Base-by-base conservation (phyloP, 371 early-diverging fungal genomes). In the Nosema granulosis region DNA sequence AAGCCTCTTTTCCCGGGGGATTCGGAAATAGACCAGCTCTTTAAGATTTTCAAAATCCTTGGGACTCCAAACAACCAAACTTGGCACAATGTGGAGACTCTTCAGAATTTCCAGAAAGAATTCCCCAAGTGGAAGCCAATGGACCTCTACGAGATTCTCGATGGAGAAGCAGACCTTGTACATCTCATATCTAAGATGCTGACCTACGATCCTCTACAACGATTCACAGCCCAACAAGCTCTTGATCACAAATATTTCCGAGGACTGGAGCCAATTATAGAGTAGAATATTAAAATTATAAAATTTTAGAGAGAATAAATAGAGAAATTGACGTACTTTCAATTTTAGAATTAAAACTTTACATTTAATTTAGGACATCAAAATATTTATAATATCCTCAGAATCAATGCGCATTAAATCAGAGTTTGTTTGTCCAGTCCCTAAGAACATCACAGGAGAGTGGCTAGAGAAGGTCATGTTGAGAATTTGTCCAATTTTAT, bases 361-460 rank as follows among this genome's bases (percentile, higher is more conserved):
- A 43, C 16, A 3, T 58, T 43, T 49, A 26, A 66, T 20, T 52
- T 70, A 70, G 16, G 67, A 66, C 58, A 74, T 58, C 24, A 74
- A 56, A 49, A 63, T 67, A n/a, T 67, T 66, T 58, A 74, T 76
- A 50, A 84, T 76, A 28, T 38, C 49, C n/a, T 77, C 74, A 0
- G 76, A 50, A 51, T 74, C 73, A 26, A 84, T 77, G 37, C 89
- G 90, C 81, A 89, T 89, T 76, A 96, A 87, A 88, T 96, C 96
- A 9, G 93, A 92, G 84, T 96, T 96, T 1, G 94, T 94, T 87
- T 98, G 97, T 1, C 99, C 99, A 0, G 93, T 93, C 32, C 99
- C 99, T 16, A 98, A 93, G 88, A 98, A 98, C 71, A 95, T 85
- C 61, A 98, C 94, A n/a, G 99, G 99, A 81, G 93, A 90, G 1